Percentiles rank a stretch among this genome's conserved stretches.
These are phyloP conservation scores for Macroventuria anomochaeta DNA, from an alignment of 2,329 filamentous ascomycete genomes.

Conservation along the genomic window DNA sequence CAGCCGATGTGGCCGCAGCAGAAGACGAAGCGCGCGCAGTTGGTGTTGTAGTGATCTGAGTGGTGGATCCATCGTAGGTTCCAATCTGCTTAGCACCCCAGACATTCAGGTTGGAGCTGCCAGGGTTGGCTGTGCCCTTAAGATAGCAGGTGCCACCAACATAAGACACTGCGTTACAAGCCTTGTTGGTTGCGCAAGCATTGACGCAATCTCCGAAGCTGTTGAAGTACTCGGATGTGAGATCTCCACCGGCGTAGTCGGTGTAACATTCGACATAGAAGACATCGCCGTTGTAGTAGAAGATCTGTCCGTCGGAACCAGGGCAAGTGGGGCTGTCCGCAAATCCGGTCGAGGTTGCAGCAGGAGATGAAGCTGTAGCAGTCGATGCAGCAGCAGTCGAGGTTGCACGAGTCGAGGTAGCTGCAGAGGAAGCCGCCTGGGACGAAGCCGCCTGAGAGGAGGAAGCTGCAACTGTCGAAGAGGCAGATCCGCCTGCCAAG, in stretches of 20 bases:
- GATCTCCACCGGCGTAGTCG: conserved; percentile 13
- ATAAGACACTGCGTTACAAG: background rate
- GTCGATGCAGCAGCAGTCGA: background rate
- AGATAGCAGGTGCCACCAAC: conserved; percentile 4
- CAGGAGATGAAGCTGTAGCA: conserved; percentile 2
- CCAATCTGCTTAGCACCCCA: background rate
- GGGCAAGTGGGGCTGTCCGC: conserved; percentile 14
- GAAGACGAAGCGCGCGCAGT: background rate
- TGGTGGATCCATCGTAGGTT: background rate
- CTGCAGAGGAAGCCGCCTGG: no score
- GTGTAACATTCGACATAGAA: conserved; percentile 21
- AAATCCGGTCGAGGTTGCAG: background rate
- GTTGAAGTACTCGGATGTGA: background rate
- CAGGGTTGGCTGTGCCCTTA: conserved; percentile 18
- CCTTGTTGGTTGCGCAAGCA: background rate
- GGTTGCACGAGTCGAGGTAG: background rate
- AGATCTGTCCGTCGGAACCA: conserved; percentile 1
- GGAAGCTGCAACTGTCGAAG: no score
- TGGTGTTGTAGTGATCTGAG: background rate
- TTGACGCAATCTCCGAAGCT: background rate
- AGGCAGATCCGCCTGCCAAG: no score
- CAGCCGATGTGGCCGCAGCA: background rate
- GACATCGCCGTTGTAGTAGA: background rate
- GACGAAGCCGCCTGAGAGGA: no score
- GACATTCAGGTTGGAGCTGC: background rate